Percentiles rank a stretch among this genome's conserved stretches.
phyloP scores from a whole-genome alignment of 176 grass and related monocot genomes.

The Aegilops speltoides region DNA sequence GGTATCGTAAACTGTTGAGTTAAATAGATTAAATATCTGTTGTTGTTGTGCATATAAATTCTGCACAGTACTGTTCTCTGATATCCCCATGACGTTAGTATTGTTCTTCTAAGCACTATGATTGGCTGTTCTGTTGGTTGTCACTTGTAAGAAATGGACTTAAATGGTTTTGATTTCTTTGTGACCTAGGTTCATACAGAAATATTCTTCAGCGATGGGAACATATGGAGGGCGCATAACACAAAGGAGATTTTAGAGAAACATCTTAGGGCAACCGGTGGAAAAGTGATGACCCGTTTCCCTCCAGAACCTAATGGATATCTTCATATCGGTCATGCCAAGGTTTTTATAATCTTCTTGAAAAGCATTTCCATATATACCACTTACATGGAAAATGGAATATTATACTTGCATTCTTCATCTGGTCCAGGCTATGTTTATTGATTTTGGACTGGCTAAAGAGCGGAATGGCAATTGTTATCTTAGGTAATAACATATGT shows the following conservation, averaged over 20 bases:
- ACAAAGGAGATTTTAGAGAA: conserved; percentile 68
- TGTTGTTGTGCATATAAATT: neutral
- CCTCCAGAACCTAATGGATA: conserved; percentile 96
- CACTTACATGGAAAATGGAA: conserved; percentile 26
- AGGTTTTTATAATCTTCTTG: conserved; percentile 42
- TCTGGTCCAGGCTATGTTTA: conserved; percentile 89
- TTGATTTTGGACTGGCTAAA: conserved; percentile 97
- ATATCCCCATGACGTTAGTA: neutral
- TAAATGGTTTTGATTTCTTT: conserved; percentile 6
- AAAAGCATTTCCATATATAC: conserved; percentile 4
- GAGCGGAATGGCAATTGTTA: conserved; percentile 88
- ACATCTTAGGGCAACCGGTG: conserved; percentile 84
- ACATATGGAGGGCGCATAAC: conserved; percentile 89
- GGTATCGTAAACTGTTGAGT: conserved; percentile 37
- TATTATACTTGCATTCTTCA: conserved; percentile 36
- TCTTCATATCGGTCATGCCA: conserved; percentile 94
- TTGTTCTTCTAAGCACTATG: neutral
- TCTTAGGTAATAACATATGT: conserved; percentile 54
- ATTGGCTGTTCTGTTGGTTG: neutral
- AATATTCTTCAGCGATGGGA: conserved; percentile 80
- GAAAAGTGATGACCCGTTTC: conserved; percentile 87
- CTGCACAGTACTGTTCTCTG: neutral
- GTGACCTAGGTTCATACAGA: conserved; percentile 54
- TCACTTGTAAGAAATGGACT: neutral
- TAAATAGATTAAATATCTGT: neutral